Conservation (phyloP, 768 basidiomycete genomes). For the Cytidiella melzeri region DNA sequence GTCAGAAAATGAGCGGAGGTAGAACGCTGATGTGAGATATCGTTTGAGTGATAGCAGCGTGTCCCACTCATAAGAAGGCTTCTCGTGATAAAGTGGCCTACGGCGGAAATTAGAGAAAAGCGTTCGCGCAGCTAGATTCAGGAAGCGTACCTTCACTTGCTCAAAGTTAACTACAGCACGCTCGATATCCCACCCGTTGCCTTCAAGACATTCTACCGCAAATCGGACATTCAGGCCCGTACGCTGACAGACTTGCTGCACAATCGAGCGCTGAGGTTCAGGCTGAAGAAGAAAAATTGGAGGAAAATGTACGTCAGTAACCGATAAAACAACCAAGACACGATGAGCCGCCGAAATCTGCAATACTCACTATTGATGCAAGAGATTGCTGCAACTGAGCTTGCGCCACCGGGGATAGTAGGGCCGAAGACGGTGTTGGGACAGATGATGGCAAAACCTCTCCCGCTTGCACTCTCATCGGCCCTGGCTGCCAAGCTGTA, state of each 20-base stretch:
- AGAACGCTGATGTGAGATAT: neutral
- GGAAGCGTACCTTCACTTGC: constrained; percentile 69
- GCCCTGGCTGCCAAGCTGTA: constrained; percentile 73
- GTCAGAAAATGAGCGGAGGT: neutral
- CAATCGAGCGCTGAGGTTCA: constrained; percentile 62
- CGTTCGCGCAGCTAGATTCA: neutral
- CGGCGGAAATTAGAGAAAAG: neutral
- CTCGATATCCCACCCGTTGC: constrained; percentile 80
- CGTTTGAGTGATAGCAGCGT: too few species aligned
- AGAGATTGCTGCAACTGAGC: constrained; percentile 45
- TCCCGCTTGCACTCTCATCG: constrained; percentile 63
- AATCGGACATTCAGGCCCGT: constrained; percentile 79
- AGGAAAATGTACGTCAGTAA: constrained; percentile 14
- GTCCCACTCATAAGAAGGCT: constrained; percentile 24
- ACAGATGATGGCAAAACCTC: constrained; percentile 18
- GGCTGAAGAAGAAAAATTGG: constrained; percentile 52
- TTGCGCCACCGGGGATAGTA: constrained; percentile 28
- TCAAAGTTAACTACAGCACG: constrained; percentile 82
- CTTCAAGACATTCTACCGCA: constrained; percentile 77
- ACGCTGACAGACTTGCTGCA: constrained; percentile 61
- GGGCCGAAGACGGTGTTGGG: constrained; percentile 16
- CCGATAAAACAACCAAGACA: constrained; percentile 6
- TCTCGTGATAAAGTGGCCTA: constrained; percentile 22
- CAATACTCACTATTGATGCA: constrained; percentile 43
- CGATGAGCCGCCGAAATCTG: neutral